Conservation (phyloP, 2,329 filamentous ascomycete species). For the Rutstroemia sydowiana region DNA sequence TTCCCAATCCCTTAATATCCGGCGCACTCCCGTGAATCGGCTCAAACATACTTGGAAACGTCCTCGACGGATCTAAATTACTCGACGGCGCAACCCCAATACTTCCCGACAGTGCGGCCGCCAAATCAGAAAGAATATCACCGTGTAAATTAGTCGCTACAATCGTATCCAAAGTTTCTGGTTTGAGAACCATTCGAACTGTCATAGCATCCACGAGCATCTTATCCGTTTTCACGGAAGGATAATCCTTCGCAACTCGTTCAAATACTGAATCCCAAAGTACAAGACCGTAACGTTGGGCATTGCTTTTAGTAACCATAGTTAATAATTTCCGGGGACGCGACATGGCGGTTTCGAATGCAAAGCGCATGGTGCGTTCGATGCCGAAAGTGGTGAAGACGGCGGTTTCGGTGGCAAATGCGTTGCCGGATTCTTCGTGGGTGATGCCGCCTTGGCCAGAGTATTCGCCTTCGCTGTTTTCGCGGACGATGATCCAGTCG, state of each 20-base stretch:
- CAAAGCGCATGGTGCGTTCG: conserved; percentile 55
- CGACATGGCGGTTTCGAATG: conserved; percentile 46
- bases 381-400: conserved; percentile 56
- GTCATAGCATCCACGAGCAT: conserved; percentile 30
- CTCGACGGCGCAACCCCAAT: conserved; percentile 67
- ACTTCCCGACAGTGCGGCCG: conserved; percentile 60
- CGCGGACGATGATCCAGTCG: conserved; percentile 59
- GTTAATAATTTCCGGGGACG: conserved; percentile 52
- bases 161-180: conserved; percentile 51
- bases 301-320: conserved; percentile 59
- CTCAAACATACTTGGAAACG: conserved; percentile 53
- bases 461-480: conserved; percentile 56
- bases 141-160: conserved; percentile 56
- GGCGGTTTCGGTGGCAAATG: conserved; percentile 52
- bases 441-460: conserved; percentile 44
- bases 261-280: conserved; percentile 61
- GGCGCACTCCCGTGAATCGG: conserved; percentile 53
- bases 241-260: conserved; percentile 54
- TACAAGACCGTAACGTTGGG: conserved; percentile 60
- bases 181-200: conserved; percentile 49
- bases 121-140: conserved; percentile 64
- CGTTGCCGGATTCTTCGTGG: conserved; percentile 49
- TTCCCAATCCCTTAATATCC: conserved; percentile 49
- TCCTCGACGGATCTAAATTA: conserved; percentile 54
- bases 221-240: conserved; percentile 48